Percentiles rank a stretch among this genome's conserved stretches.
These are phyloP conservation scores for Debaryomyces tyrocola DNA, from an alignment of 805 yeast genomes.

Conservation along the genomic window DNA sequence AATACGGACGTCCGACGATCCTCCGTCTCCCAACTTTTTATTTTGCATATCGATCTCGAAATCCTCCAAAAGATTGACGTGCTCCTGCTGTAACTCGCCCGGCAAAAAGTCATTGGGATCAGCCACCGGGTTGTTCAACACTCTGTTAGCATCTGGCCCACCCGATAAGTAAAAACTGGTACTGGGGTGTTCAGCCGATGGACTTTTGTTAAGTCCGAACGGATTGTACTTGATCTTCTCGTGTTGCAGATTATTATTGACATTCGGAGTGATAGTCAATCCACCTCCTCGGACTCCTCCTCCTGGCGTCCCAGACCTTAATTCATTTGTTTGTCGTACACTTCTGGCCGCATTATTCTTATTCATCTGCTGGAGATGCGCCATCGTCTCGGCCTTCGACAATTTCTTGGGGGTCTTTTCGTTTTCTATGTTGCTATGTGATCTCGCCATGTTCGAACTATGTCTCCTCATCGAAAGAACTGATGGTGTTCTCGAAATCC, in stretches of 20 bases:
- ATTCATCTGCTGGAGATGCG: constrained; percentile 35
- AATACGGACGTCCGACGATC: constrained; percentile 62
- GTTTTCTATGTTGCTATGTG: constrained; percentile 2
- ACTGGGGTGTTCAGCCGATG: constrained; percentile 23
- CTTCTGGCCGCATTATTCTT: constrained; percentile 24
- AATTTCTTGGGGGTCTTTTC: constrained; percentile 15
- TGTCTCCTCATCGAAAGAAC: constrained; percentile 17
- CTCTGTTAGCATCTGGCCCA: constrained; percentile 44
- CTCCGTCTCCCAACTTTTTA: constrained; percentile 67
- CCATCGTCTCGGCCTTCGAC: constrained; percentile 35
- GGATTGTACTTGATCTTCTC: constrained; percentile 64
- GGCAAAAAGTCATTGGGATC: constrained; percentile 70
- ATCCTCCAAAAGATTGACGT: constrained; percentile 51
- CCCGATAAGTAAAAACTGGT: constrained; percentile 29
- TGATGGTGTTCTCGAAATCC: constrained; percentile 17
- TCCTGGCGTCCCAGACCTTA: neutral
- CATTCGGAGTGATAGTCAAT: constrained; percentile 11
- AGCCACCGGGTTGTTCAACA: constrained; percentile 60
- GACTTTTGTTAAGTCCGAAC: constrained; percentile 50
- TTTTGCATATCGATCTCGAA: constrained; percentile 46
- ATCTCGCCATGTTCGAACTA: constrained; percentile 12
- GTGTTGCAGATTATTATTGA: constrained; percentile 9
- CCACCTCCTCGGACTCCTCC: neutral
- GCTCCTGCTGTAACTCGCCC: constrained; percentile 46
- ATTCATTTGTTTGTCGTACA: neutral